Percentiles rank a stretch among this genome's conserved stretches.
phyloP scores from a whole-genome alignment of 495 filamentous ascomycete genomes.

The Lasiosphaeris hirsuta region DNA sequence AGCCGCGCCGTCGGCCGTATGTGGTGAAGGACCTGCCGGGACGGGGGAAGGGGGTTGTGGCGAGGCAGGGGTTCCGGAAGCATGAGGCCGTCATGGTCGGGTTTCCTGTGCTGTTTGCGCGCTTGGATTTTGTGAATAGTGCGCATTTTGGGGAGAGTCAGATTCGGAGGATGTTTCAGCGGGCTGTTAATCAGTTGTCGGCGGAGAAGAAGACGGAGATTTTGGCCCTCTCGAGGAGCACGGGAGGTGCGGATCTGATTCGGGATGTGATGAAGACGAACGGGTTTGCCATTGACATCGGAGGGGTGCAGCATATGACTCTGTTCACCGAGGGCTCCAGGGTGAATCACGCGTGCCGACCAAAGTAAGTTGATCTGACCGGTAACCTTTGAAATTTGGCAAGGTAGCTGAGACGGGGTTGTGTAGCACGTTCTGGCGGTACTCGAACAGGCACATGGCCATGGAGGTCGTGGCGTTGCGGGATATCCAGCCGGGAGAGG shows the following conservation, averaged over 20 bases:
- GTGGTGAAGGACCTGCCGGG: slow-evolving; percentile 22
- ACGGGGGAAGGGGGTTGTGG: slow-evolving; percentile 31
- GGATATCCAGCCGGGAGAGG: slow-evolving; percentile 31
- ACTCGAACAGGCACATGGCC: slow-evolving; percentile 22
- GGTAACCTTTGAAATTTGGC: too few relatives aligned
- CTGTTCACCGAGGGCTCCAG: slow-evolving; percentile 24
- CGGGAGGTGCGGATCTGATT: slow-evolving; percentile 58
- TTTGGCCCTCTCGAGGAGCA: slow-evolving; percentile 59
- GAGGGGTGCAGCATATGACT: slow-evolving; percentile 29
- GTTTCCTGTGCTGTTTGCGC: slow-evolving; percentile 26
- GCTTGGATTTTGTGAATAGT: slow-evolving; percentile 25
- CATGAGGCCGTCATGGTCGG: slow-evolving; percentile 29
- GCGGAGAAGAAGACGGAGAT: slow-evolving; percentile 17
- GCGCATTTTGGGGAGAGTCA: slow-evolving; percentile 13
- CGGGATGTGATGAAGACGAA: slow-evolving; percentile 70
- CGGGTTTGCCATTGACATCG: slow-evolving; percentile 34
- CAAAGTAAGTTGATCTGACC: slow-evolving; percentile 25
- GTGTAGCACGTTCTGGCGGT: slow-evolving; percentile 28
- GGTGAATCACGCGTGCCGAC: slow-evolving; percentile 36
- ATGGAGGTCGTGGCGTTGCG: slow-evolving; percentile 33
- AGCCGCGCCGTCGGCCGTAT: not conserved
- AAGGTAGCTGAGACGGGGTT: not conserved
- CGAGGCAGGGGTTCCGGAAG: slow-evolving; percentile 18
- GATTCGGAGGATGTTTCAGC: slow-evolving; percentile 20
- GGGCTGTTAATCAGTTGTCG: slow-evolving; percentile 23